Evolutionary conservation across 2,329 filamentous ascomycete species (phyloP), one percentile per base, ranked within the genome.

Genomic region (Fusarium anguioides): DNA sequence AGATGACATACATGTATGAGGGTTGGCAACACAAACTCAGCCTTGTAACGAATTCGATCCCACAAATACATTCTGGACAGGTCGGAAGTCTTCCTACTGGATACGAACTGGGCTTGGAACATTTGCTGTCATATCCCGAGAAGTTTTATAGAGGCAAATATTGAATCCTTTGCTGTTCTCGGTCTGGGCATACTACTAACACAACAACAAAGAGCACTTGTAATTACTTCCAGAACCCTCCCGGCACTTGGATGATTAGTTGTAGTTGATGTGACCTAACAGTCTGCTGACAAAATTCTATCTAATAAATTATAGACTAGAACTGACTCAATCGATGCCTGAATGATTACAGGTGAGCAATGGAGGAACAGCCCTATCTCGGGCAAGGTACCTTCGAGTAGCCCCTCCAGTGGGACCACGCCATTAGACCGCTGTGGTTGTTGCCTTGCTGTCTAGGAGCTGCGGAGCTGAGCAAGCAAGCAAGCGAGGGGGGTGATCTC

Each of bases 1-100:
- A 41, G 64, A 65, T 40, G 48, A 41, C 33, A 60, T 21, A 47
- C 24, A 35, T 26, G 39, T 27, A 27, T 41, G 29, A 24, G 42
- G n/a, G 60, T 56, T 52, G 65, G 64, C 66, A 42, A 50, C 64
- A 68, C 54, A 68, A 23, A 64, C 46, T 68, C 64, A 68, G 64
- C 64, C 65, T 66, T 68, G 60, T 58, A 50, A 35, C 20, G 29
- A 40, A 21, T 33, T 36, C 29, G 50, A 24, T 50, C 15, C 27
- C 15, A 29, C 29, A 45, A 27, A 27, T 46, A 48, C 36, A 55
- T 41, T 29, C 39, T 63, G 42, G 60, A 65, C 55, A 60, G 40
- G 33, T 44, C 54, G 64, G 64, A 55, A 57, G 40, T 33, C 44
- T 68, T 66, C 64, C 64, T 66, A 66, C 60, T 68, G 65, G 64